Evolutionary conservation across 768 basidiomycete species (phyloP), one percentile per base, ranked within the genome.

Genomic region (Ramaria rubella): DNA sequence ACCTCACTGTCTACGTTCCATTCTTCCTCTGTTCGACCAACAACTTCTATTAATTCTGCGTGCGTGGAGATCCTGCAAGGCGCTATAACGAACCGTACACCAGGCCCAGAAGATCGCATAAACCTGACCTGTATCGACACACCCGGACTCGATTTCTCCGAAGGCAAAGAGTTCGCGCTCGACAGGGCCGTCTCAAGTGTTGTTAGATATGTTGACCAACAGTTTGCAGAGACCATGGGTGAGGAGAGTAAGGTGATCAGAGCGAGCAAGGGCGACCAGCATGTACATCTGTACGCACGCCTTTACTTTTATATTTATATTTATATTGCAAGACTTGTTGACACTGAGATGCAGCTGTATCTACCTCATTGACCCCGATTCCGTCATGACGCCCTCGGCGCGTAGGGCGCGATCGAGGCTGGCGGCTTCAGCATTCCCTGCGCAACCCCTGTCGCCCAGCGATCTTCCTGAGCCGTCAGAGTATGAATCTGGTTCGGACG

Each of bases 201-300:
- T 31, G 77, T 92, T 64, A 89, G 83, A 68, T 89, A 90, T 61
- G 71, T 93, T 6, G 91, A 93, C 60, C 73, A 79, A 4, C 87
- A 87, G 64, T 93, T 85, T 67, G 86, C 86, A 12, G 88, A 92
- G 62, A 91, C 90, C 1, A 84, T 94, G 83, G 87, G 77, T 65
- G 90, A 93, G 76, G 90, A 88, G 58, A 60, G 78, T 55, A 94
- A 93, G 76, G 90, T 94, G 40, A 74, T 92, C 51, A 81, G 90
- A 61, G 81, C 90, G 68, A 89, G 81, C 72, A 90, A 86, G 72
- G 90, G 88, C 49, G 90, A 94, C 71, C 87, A 90, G 63, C 91
- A 93, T 63, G 85, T 94, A 63, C 90, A 94, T 71, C 71, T 92
- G 89, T 91, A 68, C 70, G 88, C 70, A 23, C 17, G n/a, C 43